These are phyloP conservation scores for Centaurea solstitialis DNA, from an alignment of 129 eudicot genomes.

Conservation along the genomic window DNA sequence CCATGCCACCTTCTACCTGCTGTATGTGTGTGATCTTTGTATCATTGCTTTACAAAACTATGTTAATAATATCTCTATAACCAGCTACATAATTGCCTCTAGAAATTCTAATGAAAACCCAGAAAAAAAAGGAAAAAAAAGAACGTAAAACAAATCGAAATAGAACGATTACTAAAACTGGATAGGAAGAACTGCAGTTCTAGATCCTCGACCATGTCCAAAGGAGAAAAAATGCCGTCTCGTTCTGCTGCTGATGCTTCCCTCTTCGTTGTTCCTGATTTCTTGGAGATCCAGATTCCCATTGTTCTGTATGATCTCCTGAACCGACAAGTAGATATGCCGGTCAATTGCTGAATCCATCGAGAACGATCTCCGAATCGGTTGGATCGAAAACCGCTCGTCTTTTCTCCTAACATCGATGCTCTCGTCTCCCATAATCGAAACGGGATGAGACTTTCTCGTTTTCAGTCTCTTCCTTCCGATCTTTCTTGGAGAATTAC, in stretches of 20 bases:
- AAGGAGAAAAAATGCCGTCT: conserved; percentile 67
- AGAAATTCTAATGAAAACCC: neutral
- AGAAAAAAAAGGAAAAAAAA: neutral
- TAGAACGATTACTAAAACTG: conserved; percentile 23
- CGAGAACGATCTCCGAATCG: conserved; percentile 79
- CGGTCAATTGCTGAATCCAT: conserved; percentile 92
- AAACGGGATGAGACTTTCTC: conserved; percentile 53
- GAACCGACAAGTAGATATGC: conserved; percentile 54
- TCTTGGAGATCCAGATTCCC: conserved; percentile 28
- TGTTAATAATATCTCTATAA: neutral
- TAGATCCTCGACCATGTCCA: conserved; percentile 79
- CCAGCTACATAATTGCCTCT: neutral
- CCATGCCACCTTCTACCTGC: conserved; percentile 39
- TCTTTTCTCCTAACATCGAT: conserved; percentile 55
- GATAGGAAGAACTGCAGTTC: conserved; percentile 60
- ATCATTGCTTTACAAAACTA: conserved; percentile 2
- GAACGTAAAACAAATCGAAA: neutral
- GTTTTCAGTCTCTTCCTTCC: conserved; percentile 34
- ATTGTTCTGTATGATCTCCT: conserved; percentile 54
- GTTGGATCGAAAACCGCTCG: conserved; percentile 53
- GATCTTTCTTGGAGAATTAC: conserved; percentile 49
- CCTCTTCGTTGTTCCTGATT: conserved; percentile 49
- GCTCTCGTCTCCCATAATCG: conserved; percentile 93
- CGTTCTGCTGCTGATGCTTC: conserved; percentile 62
- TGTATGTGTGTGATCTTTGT: conserved; percentile 16